Percentiles rank a stretch among this genome's conserved stretches.
Conservation (phyloP, 1,139 yeast species). For the Nakaseomyces nivariensis region DNA sequence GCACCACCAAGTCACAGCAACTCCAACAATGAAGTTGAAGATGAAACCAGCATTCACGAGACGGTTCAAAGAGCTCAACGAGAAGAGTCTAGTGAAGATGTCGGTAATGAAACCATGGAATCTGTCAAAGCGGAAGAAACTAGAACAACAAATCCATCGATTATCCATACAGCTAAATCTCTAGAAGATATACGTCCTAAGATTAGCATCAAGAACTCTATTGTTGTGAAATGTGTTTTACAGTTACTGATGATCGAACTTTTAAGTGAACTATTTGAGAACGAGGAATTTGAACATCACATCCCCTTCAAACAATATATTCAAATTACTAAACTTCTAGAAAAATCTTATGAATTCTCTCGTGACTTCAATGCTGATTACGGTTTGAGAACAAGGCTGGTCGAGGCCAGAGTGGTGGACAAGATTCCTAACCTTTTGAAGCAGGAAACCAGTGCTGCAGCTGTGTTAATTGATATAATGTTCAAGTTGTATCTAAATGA, state of each 20-base stretch:
- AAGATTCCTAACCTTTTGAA: constrained; percentile 83
- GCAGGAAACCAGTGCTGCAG: constrained; percentile 86
- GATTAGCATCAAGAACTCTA: constrained; percentile 54
- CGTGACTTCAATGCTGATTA: constrained; percentile 81
- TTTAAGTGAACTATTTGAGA: constrained; percentile 63
- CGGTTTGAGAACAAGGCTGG: constrained; percentile 72
- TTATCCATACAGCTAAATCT: constrained; percentile 7
- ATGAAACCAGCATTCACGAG: constrained; percentile 9
- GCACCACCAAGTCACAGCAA: neutral
- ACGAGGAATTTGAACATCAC: constrained; percentile 55
- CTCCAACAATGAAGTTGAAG: constrained; percentile 3
- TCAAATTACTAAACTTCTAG: constrained; percentile 48
- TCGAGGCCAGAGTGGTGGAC: constrained; percentile 89
- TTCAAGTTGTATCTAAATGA: constrained; percentile 73
- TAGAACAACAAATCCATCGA: neutral
- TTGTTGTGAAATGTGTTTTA: constrained; percentile 85
- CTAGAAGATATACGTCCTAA: constrained; percentile 24
- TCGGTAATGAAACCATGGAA: constrained; percentile 14
- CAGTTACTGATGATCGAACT: constrained; percentile 85
- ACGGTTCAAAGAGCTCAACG: constrained; percentile 27
- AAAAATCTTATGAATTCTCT: constrained; percentile 71
- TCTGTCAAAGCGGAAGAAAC: neutral
- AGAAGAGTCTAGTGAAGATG: constrained; percentile 30
- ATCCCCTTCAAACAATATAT: constrained; percentile 60
- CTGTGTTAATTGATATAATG: constrained; percentile 72